Conservation (phyloP, 306 rosid genomes). For the Pterocarpus macrocarpus region DNA sequence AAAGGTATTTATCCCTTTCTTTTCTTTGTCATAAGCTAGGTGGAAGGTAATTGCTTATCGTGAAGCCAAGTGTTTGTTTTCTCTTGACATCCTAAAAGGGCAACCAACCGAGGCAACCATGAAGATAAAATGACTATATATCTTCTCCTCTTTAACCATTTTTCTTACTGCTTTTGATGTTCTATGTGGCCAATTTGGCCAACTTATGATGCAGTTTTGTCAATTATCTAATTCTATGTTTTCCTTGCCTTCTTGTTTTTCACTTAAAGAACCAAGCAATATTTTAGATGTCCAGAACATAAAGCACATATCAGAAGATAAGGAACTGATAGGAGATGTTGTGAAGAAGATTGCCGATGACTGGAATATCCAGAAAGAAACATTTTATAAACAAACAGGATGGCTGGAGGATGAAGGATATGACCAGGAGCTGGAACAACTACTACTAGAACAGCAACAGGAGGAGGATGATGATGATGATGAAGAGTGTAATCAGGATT, state of each 20-base stretch:
- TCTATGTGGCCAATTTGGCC: slow-evolving; percentile 17
- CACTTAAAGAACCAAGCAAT: slow-evolving; percentile 63
- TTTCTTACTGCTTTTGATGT: neutral
- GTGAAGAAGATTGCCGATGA: slow-evolving; percentile 65
- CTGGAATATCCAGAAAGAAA: slow-evolving; percentile 66
- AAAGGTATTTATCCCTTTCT: slow-evolving; percentile 53
- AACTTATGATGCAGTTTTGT: slow-evolving; percentile 2
- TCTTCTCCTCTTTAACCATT: neutral
- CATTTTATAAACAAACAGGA: slow-evolving; percentile 67
- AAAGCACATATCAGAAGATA: slow-evolving; percentile 67
- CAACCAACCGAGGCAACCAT: neutral
- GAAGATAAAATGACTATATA: neutral
- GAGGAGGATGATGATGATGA: slow-evolving; percentile 30
- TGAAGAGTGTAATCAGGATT: neutral
- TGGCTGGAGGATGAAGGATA: slow-evolving; percentile 44
- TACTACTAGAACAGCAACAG: slow-evolving; percentile 45
- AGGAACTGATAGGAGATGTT: slow-evolving; percentile 60
- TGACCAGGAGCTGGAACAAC: slow-evolving; percentile 53
- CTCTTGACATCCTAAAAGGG: neutral
- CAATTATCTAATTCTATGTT: neutral
- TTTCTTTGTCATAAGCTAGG: slow-evolving; percentile 20
- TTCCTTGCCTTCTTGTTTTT: slow-evolving; percentile 23
- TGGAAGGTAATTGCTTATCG: neutral
- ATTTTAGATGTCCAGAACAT: slow-evolving; percentile 64
- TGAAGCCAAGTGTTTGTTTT: slow-evolving; percentile 10